These are phyloP conservation scores for Phytopythium boreale DNA, from an alignment of 352 stramenopile genomes.

Conservation along the genomic window DNA sequence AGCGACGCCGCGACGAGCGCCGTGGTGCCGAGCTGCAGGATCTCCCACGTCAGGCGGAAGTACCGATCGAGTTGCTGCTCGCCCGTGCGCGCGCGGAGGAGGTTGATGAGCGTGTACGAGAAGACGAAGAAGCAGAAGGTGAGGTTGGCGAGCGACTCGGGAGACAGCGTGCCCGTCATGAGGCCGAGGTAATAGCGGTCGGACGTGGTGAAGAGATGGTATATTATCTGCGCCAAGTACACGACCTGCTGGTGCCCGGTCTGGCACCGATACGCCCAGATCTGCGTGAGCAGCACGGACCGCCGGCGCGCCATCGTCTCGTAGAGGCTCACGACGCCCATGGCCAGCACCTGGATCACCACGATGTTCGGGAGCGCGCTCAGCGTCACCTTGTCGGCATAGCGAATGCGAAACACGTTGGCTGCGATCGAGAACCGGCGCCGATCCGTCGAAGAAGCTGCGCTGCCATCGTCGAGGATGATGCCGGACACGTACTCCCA, in stretches of 20 bases:
- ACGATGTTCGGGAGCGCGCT: conserved; percentile 21
- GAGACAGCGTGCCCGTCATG: conserved; percentile 15
- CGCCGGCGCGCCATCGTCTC: conserved; percentile 32
- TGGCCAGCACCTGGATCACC: conserved; percentile 26
- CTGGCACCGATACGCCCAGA: conserved; percentile 36
- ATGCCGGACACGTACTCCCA: conserved; percentile 22
- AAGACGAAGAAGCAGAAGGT: conserved; percentile 16
- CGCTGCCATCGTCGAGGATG: neutral
- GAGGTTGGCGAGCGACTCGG: conserved; percentile 11
- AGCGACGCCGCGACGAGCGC: conserved; percentile 23
- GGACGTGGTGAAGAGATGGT: conserved; percentile 29
- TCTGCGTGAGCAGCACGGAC: conserved; percentile 31
- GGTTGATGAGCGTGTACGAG: conserved; percentile 16
- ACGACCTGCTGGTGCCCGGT: conserved; percentile 32
- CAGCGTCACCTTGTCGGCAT: conserved; percentile 29
- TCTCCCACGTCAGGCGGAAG: conserved; percentile 32
- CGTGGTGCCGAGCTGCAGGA: conserved; percentile 28
- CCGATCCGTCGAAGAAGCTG: neutral
- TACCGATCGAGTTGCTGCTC: conserved; percentile 30
- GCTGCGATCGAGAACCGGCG: conserved; percentile 16
- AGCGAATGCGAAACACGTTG: conserved; percentile 24
- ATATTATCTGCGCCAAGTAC: conserved; percentile 32
- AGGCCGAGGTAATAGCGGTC: conserved; percentile 26
- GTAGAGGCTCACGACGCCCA: conserved; percentile 24
- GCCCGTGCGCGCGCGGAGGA: conserved; percentile 25